Evolutionary conservation across 2,329 filamentous ascomycete genomes (phyloP), one percentile per base, ranked within the genome.

Genomic region (Paracoccidioides brasiliensis): DNA sequence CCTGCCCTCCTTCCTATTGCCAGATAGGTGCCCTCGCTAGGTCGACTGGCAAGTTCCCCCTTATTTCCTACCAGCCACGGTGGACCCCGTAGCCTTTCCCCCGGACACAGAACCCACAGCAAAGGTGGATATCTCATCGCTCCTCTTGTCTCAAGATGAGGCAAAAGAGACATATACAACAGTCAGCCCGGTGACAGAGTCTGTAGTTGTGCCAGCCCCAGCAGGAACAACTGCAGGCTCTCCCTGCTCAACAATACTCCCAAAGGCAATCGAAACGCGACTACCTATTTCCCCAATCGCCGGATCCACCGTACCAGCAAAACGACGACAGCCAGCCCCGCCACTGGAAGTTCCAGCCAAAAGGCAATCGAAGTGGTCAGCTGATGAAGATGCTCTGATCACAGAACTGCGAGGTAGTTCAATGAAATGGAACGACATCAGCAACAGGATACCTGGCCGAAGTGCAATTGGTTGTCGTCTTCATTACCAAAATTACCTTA

Each of bases 381-480:
- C 86, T 0, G 89, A 95, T 59, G 91, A 97, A 70, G 89, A 96
- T 70, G 82, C 86, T 22, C 76, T 93, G 51, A 95, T 95, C 64
- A 95, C 95, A 65, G 88, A 94, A 69, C 80, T 97, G 59, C 82
- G 91, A 56, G 88, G 89, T 38, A 84, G 84, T 63, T 88, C 88
- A 6, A 95, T 95, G 88, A 97, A 96, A 69, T 97, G 91, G 91
- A 91, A 96, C 67, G 91, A 97, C 70, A 95, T 97, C 64, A 93
- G 89, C 59, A 94, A 91, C 74, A 82, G 85, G 53, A 75, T 97
- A 50, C 90, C 90, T 1, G 91, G 91, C 59, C 82, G 91, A 63
- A 96, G 89, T 71, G 85, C 90, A 56, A 96, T 96, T 65, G 95
- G 89, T 64, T 97, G 91, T 71, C 84, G 91, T 45, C 78, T 97